phyloP scores from a whole-genome alignment of 2,329 filamentous ascomycete species.

The Fusarium fracticaudum region DNA sequence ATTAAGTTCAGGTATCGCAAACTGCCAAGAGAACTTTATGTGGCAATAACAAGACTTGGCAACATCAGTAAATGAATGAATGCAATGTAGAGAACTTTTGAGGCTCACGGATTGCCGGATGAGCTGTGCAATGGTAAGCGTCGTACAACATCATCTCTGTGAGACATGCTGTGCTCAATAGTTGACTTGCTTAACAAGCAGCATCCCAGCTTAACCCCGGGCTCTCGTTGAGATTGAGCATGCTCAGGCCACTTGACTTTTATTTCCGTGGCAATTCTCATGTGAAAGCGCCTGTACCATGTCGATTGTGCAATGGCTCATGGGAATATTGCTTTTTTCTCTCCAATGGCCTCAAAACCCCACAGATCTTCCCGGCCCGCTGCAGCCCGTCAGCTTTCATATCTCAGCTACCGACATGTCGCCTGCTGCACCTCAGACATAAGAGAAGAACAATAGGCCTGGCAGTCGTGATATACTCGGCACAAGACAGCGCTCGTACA shows the following conservation, averaged over 20 bases:
- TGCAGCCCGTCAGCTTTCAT: constrained; percentile 31
- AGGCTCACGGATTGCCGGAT: constrained; percentile 9
- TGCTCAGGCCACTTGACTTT: neutral
- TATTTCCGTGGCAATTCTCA: neutral
- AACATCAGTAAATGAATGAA: neutral
- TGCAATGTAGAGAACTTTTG: neutral
- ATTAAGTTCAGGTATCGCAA: neutral
- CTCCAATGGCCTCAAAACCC: constrained; percentile 27
- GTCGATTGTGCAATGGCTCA: neutral
- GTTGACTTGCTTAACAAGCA: constrained; percentile 17
- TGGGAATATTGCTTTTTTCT: constrained; percentile 15
- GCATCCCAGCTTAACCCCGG: constrained; percentile 2
- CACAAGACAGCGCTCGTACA: constrained; percentile 1
- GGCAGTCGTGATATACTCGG: neutral
- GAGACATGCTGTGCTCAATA: constrained; percentile 29
- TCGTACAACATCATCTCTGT: constrained; percentile 23
- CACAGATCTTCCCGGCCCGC: constrained; percentile 28
- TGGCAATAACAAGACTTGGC: neutral
- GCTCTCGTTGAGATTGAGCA: neutral
- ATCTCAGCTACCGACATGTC: constrained; percentile 32
- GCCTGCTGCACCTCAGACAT: constrained; percentile 20
- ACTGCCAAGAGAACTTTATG: neutral
- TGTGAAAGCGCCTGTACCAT: neutral
- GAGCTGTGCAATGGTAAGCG: constrained; percentile 1
- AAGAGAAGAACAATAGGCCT: neutral